Percentiles rank a stretch among this genome's conserved stretches.
Conservation (phyloP, 495 filamentous ascomycete genomes). For the Xylaria acuta region DNA sequence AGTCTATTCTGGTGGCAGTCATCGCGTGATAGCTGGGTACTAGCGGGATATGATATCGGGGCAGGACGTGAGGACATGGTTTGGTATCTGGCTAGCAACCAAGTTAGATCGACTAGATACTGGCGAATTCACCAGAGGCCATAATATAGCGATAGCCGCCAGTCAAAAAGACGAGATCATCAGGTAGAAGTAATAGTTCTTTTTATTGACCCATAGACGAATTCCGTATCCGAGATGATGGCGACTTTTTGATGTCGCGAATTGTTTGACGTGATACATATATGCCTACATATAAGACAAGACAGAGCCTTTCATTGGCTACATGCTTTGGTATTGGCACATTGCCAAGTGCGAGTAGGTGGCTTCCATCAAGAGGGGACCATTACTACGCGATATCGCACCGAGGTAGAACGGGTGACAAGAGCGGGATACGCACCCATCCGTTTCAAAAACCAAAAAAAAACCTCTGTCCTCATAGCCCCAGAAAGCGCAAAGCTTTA, state of each 20-base stretch:
- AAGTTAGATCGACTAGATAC: not conserved
- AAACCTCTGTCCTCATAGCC: not conserved
- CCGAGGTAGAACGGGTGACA: not conserved
- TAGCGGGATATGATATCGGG: no score
- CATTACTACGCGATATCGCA: not conserved
- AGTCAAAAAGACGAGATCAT: not conserved
- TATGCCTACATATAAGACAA: not conserved
- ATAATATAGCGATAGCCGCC: not conserved
- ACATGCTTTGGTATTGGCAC: not conserved
- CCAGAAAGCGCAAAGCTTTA: not conserved
- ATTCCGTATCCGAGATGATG: not conserved
- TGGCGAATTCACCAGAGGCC: not conserved
- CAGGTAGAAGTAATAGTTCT: not conserved
- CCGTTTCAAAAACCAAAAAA: not conserved
- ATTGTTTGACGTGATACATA: not conserved
- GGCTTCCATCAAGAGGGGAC: not conserved
- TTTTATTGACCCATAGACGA: not conserved
- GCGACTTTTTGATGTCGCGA: not conserved
- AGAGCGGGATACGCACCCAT: not conserved
- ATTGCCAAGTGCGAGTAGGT: not conserved
- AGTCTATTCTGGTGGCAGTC: not conserved
- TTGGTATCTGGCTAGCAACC: not conserved
- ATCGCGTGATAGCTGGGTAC: not conserved
- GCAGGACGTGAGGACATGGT: not conserved
- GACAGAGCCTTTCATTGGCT: not conserved